Evolutionary conservation across 306 rosid genomes (phyloP), one percentile per base, ranked within the genome.

Genomic region (Citrullus amarus): DNA sequence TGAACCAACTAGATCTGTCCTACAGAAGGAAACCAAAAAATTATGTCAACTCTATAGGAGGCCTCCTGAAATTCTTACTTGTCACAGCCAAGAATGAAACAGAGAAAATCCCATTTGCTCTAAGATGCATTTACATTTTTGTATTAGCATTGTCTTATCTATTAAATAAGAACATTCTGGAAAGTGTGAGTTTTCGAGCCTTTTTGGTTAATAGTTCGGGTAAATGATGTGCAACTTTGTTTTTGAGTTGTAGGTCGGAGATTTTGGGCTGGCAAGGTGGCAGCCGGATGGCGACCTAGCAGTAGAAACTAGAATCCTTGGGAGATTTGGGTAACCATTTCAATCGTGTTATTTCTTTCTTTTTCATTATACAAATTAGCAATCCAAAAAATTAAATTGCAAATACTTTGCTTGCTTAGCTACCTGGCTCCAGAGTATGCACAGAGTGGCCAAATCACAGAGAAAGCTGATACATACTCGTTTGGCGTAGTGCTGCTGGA

Each of bases 231-330:
- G 9, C n/a, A 79, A 70, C 25, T 48, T 53, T 34, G 10, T 9
- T 44, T 53, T 36, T 81, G 83, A 71, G 82, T 83, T 70, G 73
- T 82, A 95, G 99, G 99, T 95, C n/a, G 99, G 99, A 84, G 99
- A 95, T 90, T 95, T 95, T 63, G 99, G 99, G 81, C 92, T 95
- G 57, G 99, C 99, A 44, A 90, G 99, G 87, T 95, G 97, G 97
- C 97, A 92, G 80, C 99, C 99, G 15, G 93, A 95, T 80, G 97
- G 99, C 53, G 91, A 90, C 56, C 81, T 84, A 84, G 97, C 91
- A 57, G 97, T 92, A 65, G 97, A 95, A 85, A 95, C 99, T 10
- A 87, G 99, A 86, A 94, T 95, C 74, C 88, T 95, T 13, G 97
- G 97, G 82, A 92, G 96, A 79, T 95, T 95, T 76, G 97, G 97